A percentile compares a stretch with the other conserved stretches of the same genome.
Conservation (phyloP, 179 eudicot genomes). For the Silene noctiflora region DNA sequence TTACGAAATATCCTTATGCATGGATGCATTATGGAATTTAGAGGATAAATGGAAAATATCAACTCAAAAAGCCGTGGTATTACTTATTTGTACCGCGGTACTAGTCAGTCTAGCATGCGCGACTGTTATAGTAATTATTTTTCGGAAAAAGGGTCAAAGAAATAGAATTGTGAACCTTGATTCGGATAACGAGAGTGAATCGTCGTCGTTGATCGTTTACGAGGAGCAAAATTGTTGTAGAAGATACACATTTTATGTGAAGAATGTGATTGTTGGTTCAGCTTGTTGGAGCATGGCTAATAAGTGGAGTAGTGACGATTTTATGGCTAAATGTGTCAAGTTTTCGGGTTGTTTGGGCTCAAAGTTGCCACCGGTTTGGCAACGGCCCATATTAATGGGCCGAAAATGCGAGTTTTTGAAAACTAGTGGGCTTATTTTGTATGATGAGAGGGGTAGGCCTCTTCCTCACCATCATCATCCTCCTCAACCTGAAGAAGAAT, state of each 20-base stretch:
- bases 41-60: constrained; percentile 64
- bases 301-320: constrained; percentile 39
- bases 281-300: constrained; percentile 44
- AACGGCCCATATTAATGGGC: constrained; percentile 83
- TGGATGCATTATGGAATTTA: constrained; percentile 66
- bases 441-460: constrained; percentile 68
- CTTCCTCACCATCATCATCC: constrained; percentile 17
- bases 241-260: constrained; percentile 11
- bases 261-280: constrained; percentile 18
- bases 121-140: constrained; percentile 3
- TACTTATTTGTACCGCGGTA: constrained; percentile 36
- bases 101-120: constrained; percentile 34
- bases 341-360: constrained; percentile 34
- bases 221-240: neutral
- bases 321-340: constrained; percentile 28
- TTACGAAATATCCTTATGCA: constrained; percentile 29
- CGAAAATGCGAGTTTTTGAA: constrained; percentile 72
- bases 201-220: constrained; percentile 30
- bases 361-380: constrained; percentile 59
- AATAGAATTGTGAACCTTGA: constrained; percentile 24
- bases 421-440: constrained; percentile 75
- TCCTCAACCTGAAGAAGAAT: neutral
- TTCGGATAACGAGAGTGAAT: constrained; percentile 10
- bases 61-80: constrained; percentile 37
- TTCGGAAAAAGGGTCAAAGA: constrained; percentile 23